phyloP scores from a whole-genome alignment of 495 filamentous ascomycete genomes.

The Penicillium pancosmium region DNA sequence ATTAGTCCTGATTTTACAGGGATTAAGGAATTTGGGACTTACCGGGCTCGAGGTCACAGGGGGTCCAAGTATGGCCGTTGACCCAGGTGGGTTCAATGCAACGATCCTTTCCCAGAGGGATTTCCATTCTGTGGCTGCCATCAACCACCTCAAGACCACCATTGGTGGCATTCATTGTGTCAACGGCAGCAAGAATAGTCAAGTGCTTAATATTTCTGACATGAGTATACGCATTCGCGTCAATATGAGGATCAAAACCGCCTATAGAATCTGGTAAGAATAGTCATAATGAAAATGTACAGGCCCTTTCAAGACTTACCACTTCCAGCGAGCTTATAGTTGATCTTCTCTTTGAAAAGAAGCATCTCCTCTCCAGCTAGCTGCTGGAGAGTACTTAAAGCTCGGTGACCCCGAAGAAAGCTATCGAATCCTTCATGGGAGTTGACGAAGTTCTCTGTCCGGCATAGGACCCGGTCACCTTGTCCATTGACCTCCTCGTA shows the following conservation, averaged over 20 bases:
- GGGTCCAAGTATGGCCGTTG: conserved; percentile 39
- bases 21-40: neutral
- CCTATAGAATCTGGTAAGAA: conserved; percentile 13
- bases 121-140: conserved; percentile 42
- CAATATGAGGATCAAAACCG: conserved; percentile 49
- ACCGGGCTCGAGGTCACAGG: conserved; percentile 44
- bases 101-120: conserved; percentile 42
- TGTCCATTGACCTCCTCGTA: conserved; percentile 49
- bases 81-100: conserved; percentile 46
- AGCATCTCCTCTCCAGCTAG: conserved; percentile 48
- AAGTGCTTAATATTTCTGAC: conserved; percentile 51
- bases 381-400: conserved; percentile 37
- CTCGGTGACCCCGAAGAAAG: conserved; percentile 42
- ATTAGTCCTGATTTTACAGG: neutral
- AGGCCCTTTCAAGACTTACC: conserved; percentile 18
- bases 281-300: too few species aligned
- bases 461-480: conserved; percentile 45
- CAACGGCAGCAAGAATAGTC: conserved; percentile 46
- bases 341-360: conserved; percentile 54
- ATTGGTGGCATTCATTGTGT: conserved; percentile 41
- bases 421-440: conserved; percentile 41
- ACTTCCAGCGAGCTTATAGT: conserved; percentile 46
- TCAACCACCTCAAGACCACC: conserved; percentile 50
- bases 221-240: conserved; percentile 51
- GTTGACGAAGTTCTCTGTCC: conserved; percentile 52